Conservation (phyloP, 345 rosid genomes). For the Durio zibethinus region DNA sequence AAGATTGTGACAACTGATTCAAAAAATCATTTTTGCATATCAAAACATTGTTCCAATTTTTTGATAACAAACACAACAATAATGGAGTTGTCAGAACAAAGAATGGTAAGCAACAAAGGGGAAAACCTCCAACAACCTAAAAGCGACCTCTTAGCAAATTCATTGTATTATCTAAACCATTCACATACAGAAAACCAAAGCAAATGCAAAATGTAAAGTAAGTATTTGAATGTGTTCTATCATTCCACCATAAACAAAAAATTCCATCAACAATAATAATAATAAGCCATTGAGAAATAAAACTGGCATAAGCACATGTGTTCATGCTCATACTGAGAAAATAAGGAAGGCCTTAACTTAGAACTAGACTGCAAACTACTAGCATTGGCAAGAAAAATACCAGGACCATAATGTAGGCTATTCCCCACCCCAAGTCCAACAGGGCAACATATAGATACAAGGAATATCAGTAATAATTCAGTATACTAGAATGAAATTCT, state of each 20-base stretch:
- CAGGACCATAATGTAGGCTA: neutral
- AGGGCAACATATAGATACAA: neutral
- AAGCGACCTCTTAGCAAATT: neutral
- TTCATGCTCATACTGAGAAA: neutral
- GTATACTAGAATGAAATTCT: neutral
- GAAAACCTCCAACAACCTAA: neutral
- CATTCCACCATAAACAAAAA: neutral
- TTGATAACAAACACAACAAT: neutral
- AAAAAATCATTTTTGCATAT: neutral
- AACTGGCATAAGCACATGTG: neutral
- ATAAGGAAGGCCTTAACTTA: conserved; percentile 1
- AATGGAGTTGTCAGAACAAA: neutral
- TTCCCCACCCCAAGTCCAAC: neutral
- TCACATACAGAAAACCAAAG: neutral
- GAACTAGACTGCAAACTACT: neutral
- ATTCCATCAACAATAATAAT: neutral
- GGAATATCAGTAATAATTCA: neutral
- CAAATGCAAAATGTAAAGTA: neutral
- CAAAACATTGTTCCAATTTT: neutral
- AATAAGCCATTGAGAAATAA: neutral
- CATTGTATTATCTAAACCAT: neutral
- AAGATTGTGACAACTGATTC: neutral
- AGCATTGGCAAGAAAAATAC: neutral
- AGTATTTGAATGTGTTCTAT: neutral
- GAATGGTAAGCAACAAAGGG: neutral